These are phyloP conservation scores for Blastobotrys aristatus DNA, from an alignment of 1,139 yeast species.

Conservation along the genomic window DNA sequence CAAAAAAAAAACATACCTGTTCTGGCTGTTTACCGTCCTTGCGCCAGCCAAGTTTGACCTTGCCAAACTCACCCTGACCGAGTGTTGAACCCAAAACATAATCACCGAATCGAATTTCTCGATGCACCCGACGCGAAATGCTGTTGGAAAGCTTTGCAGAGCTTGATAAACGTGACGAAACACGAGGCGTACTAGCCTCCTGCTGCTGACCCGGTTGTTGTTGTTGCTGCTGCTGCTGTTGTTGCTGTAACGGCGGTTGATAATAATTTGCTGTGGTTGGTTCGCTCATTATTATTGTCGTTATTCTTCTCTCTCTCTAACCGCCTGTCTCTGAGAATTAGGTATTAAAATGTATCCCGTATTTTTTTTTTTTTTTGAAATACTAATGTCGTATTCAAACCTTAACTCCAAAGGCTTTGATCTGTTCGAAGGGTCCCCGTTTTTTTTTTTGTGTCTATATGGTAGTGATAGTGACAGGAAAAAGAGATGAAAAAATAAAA, in stretches of 20 bases:
- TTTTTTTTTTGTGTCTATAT: neutral
- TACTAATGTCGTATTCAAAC: too few relatives aligned
- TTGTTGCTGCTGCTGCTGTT: neutral
- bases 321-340: too few relatives aligned
- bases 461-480: neutral
- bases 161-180: conserved; percentile 28
- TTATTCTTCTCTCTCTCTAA: neutral
- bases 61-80: conserved; percentile 99
- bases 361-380: too few relatives aligned
- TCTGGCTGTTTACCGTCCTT: conserved; percentile 61
- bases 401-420: too few relatives aligned
- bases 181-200: conserved; percentile 19
- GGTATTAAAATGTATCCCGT: too few relatives aligned
- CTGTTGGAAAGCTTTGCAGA: conserved; percentile 26
- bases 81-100: conserved; percentile 86
- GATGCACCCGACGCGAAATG: conserved; percentile 28
- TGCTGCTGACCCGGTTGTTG: conserved; percentile 1
- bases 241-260: neutral
- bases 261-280: conserved; percentile 1
- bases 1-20: conserved; percentile 30
- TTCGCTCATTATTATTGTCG: neutral
- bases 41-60: conserved; percentile 96
- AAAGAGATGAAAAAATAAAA: neutral
- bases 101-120: conserved; percentile 63
- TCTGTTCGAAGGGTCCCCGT: too few relatives aligned